Percentiles rank a stretch among this genome's conserved stretches.
phyloP scores from a whole-genome alignment of 345 rosid genomes.

The Physaria fendleri region DNA sequence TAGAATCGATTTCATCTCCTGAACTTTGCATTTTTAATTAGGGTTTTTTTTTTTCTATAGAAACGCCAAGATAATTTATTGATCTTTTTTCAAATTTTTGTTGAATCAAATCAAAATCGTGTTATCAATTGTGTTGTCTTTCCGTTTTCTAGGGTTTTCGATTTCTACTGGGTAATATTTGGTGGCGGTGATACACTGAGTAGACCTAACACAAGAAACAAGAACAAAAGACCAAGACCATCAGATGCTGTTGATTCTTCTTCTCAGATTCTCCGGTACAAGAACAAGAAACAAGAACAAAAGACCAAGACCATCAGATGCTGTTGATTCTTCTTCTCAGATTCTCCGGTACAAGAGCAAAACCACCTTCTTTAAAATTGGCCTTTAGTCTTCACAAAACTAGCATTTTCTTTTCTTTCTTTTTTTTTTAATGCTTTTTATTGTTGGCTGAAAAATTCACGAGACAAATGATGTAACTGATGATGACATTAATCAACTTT shows the following conservation, averaged over 20 bases:
- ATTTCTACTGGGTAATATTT: constrained; percentile 4
- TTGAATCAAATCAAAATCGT: constrained; percentile 5
- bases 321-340: constrained; percentile 44
- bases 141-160: constrained; percentile 23
- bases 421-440: background rate
- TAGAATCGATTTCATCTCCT: constrained; percentile 19
- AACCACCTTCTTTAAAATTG: background rate
- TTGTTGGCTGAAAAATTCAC: constrained; percentile 62
- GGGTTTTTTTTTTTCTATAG: background rate
- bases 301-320: constrained; percentile 43
- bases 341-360: constrained; percentile 14
- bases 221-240: constrained; percentile 56
- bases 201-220: constrained; percentile 63
- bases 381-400: background rate
- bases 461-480: constrained; percentile 49
- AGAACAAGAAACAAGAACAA: too few relatives aligned
- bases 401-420: background rate
- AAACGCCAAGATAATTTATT: background rate
- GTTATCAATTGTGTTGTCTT: background rate
- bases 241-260: constrained; percentile 39
- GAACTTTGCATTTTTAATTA: constrained; percentile 4
- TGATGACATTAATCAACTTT: constrained; percentile 60
- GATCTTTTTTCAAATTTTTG: background rate
- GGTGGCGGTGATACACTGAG: constrained; percentile 45
- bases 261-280: constrained; percentile 35